Base-by-base conservation (phyloP, 106 monocot species). In the Agapanthus africanus region DNA sequence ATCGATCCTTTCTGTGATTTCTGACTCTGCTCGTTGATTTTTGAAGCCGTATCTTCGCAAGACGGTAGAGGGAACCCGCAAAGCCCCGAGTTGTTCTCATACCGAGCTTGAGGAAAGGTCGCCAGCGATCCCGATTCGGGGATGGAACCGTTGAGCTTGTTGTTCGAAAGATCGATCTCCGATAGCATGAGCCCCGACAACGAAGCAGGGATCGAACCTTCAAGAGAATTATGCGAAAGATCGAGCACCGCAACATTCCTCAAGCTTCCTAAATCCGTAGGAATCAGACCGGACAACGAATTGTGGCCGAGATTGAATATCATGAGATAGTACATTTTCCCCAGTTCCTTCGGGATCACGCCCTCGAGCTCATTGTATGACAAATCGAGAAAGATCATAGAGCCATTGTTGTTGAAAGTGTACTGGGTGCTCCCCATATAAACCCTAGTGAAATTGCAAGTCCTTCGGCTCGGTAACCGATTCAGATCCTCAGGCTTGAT, bases 321-420 rank as follows among this genome's bases (percentile, higher is more conserved):
- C 87, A 74, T 80, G 62, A 90, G 59, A 76, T 90, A 90, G 74
- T 66, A 90, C 84, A 94, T 79, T 71, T 19, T 69, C 1, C 84
- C 94, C 8, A 94, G 33, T 62, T 90, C 87, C 72, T 71, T 79
- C 4, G 90, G 87, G 18, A 90, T 94, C 60, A 40, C 54, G 3
- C 83, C 87, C 4, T 61, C 50, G 10, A 94, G 80, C 50, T 74
- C 66, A 41, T 94, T 94, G 69, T 87, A 94, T 3, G 94, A 94
- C 23, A 94, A 75, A 66, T 94, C 94, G n/a, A 94, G 76, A 51
- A 94, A 94, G 47, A 94, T 87, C 79, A 90, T 90, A 11, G 94
- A 85, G 19, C 94, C 94, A 72, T 94, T 94, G 80, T 94, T 82
- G 76, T 85, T 87, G 85, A 94, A 94, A 10, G 94, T 94, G 69